Percentiles rank a stretch among this genome's conserved stretches.
phyloP scores from a whole-genome alignment of 306 rosid species.

The Lathyrus aphaca region DNA sequence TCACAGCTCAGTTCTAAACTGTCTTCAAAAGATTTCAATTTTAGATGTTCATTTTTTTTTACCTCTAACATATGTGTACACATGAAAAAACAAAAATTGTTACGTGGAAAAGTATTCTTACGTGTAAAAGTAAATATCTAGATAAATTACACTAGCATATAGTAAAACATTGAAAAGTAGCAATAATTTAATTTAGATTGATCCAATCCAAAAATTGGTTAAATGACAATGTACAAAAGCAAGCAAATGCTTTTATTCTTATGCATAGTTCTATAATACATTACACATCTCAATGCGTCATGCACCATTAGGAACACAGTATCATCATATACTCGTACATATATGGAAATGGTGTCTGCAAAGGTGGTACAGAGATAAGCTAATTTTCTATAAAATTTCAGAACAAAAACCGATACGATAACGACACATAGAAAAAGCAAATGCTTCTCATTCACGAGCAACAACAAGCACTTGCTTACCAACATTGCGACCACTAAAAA shows the following conservation, averaged over 20 bases:
- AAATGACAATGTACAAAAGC: background rate
- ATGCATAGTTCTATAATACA: background rate
- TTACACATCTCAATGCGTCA: background rate
- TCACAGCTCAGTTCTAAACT: background rate
- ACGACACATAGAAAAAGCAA: background rate
- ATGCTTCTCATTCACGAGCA: constrained; percentile 35
- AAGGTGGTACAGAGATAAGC: background rate
- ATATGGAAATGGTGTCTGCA: background rate
- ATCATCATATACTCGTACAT: background rate
- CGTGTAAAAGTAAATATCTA: constrained; percentile 51
- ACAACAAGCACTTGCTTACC: constrained; percentile 47
- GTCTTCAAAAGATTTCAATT: background rate
- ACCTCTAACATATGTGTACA: too few species aligned
- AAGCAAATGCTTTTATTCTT: background rate
- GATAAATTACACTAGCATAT: constrained; percentile 36
- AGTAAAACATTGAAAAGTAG: too few species aligned
- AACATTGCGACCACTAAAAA: constrained; percentile 42
- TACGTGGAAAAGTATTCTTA: too few species aligned
- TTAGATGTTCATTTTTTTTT: constrained; percentile 50
- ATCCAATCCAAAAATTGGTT: background rate
- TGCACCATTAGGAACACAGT: background rate
- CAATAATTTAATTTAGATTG: background rate
- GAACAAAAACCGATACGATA: background rate
- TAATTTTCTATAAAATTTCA: background rate
- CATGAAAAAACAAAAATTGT: too few species aligned